A percentile compares a stretch with the other conserved stretches of the same genome.
Evolutionary conservation across 345 rosid species (phyloP).

Genomic region (Pistacia atlantica): DNA sequence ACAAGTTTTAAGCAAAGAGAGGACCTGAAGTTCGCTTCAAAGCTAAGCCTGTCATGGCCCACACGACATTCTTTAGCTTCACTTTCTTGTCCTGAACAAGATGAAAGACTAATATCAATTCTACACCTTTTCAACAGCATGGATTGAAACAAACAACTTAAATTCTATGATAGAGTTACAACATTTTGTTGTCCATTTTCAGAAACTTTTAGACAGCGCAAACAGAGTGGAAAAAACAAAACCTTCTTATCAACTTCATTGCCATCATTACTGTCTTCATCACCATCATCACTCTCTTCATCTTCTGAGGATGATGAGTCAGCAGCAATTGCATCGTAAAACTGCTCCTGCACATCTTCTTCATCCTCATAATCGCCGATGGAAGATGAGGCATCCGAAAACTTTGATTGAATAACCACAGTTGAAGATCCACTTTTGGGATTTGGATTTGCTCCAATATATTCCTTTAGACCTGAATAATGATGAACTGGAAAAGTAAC

Average conservation of each 20-base stretch:
- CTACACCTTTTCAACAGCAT: slow-evolving; percentile 13
- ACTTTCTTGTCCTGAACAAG: slow-evolving; percentile 58
- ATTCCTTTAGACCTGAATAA: slow-evolving; percentile 86
- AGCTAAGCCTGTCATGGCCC: slow-evolving; percentile 83
- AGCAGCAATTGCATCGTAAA: slow-evolving; percentile 85
- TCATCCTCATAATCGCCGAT: slow-evolving; percentile 60
- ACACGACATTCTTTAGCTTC: slow-evolving; percentile 80
- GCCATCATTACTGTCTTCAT: slow-evolving; percentile 66
- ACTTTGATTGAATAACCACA: slow-evolving; percentile 57
- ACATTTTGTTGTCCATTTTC: not conserved
- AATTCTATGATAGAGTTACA: not conserved
- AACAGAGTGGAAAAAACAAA: slow-evolving; percentile 22
- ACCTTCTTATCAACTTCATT: slow-evolving; percentile 51
- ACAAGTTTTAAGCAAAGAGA: slow-evolving; percentile 15
- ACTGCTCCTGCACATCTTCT: slow-evolving; percentile 64
- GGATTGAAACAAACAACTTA: not conserved
- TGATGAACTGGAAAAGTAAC: slow-evolving; percentile 16
- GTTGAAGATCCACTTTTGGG: slow-evolving; percentile 56
- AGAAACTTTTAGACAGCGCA: not conserved
- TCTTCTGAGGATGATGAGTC: slow-evolving; percentile 73
- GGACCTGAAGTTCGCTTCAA: slow-evolving; percentile 75
- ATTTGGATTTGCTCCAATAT: slow-evolving; percentile 87
- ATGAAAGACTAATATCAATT: slow-evolving; percentile 24
- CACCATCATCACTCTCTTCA: slow-evolving; percentile 67
- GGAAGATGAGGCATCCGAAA: slow-evolving; percentile 43